phyloP scores from a whole-genome alignment of 768 basidiomycete species.

The Auricularia sp. region DNA sequence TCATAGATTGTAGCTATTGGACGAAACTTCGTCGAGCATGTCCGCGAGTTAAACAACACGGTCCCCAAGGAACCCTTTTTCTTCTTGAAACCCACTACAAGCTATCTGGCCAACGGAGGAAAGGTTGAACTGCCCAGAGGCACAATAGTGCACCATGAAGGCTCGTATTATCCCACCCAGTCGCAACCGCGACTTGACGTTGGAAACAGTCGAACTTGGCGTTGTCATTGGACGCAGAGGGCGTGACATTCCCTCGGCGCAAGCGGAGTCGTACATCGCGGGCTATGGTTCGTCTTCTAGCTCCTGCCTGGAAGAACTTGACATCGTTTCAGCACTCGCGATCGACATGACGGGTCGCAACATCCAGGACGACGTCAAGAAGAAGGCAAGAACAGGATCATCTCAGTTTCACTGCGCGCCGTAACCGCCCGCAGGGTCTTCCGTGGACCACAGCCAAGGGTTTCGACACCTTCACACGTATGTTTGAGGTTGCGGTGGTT shows the following conservation, averaged over 20 bases:
- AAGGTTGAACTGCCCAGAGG: constrained; percentile 80
- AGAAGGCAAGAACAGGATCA: constrained; percentile 26
- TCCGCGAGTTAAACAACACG: constrained; percentile 83
- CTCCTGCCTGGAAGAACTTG: background rate
- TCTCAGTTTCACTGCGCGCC: background rate
- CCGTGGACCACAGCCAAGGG: constrained; percentile 98
- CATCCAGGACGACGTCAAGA: constrained; percentile 86
- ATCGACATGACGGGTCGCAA: constrained; percentile 97
- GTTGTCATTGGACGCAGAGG: constrained; percentile 88
- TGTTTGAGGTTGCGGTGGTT: background rate
- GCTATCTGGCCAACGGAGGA: constrained; percentile 70
- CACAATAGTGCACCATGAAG: constrained; percentile 83
- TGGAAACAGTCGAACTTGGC: constrained; percentile 76
- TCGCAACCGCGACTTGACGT: background rate
- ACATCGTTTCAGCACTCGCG: constrained; percentile 47
- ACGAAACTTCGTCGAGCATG: constrained; percentile 85
- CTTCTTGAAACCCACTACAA: constrained; percentile 94
- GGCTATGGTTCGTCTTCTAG: constrained; percentile 63
- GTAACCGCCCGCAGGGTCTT: constrained; percentile 37
- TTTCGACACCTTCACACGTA: constrained; percentile 90
- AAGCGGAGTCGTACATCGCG: constrained; percentile 71
- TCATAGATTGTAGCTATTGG: constrained; percentile 87
- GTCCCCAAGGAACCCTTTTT: constrained; percentile 94
- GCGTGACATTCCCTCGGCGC: constrained; percentile 62
- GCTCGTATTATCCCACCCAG: constrained; percentile 26